These are phyloP conservation scores for Venustampulla echinocandica DNA, from an alignment of 495 filamentous ascomycete genomes.

Conservation along the genomic window DNA sequence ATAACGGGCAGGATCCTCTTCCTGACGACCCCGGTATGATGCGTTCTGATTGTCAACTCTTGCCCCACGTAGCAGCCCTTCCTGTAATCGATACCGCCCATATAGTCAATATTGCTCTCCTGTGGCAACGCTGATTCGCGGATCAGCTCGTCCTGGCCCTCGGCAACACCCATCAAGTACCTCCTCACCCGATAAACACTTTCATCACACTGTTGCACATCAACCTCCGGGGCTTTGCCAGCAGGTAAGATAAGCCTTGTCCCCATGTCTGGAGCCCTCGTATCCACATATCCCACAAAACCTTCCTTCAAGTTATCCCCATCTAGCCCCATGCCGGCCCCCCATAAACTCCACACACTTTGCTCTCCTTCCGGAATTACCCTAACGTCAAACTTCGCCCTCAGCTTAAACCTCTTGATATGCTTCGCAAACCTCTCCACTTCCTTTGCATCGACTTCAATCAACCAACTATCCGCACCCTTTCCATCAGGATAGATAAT, in stretches of 20 bases:
- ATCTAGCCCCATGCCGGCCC: constrained; percentile 22
- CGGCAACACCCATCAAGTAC: constrained; percentile 69
- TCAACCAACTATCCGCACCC: constrained; percentile 45
- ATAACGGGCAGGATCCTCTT: constrained; percentile 82
- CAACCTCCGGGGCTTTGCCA: constrained; percentile 14
- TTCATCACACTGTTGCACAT: constrained; percentile 24
- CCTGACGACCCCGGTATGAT: constrained; percentile 85
- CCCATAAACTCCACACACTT: constrained; percentile 62
- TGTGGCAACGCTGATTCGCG: constrained; percentile 62
- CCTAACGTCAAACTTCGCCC: constrained; percentile 64
- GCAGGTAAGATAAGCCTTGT: constrained; percentile 44
- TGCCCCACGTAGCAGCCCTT: constrained; percentile 98
- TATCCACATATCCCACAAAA: constrained; percentile 45
- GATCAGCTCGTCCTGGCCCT: constrained; percentile 72
- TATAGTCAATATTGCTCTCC: constrained; percentile 78
- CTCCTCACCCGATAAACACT: constrained; percentile 57
- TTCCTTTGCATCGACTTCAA: constrained; percentile 71
- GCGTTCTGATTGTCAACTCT: constrained; percentile 89
- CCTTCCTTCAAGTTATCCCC: constrained; percentile 18
- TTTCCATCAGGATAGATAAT: constrained; percentile 64
- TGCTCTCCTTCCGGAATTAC: constrained; percentile 54
- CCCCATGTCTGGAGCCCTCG: constrained; percentile 62
- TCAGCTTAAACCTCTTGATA: constrained; percentile 73
- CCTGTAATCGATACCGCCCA: constrained; percentile 75
- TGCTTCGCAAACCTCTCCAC: constrained; percentile 54